Conservation (phyloP, 495 filamentous ascomycete genomes). For the Filosporella fistucella region DNA sequence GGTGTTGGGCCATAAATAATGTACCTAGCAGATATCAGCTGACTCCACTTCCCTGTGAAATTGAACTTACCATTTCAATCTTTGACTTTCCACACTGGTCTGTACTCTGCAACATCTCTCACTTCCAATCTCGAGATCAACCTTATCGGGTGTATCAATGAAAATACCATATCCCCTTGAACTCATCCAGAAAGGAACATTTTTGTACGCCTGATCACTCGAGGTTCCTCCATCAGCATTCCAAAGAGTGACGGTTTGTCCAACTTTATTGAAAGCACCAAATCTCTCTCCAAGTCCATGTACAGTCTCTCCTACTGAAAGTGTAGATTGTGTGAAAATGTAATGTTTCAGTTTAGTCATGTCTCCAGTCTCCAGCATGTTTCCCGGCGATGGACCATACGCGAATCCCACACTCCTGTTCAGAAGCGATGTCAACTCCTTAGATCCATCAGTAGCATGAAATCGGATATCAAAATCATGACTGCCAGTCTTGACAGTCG, state of each 20-base stretch:
- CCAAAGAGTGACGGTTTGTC: conserved; percentile 63
- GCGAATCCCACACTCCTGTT: conserved; percentile 55
- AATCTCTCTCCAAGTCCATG: conserved; percentile 71
- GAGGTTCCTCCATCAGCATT: conserved; percentile 71
- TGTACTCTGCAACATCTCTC: conserved; percentile 63
- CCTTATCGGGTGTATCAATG: conserved; percentile 54
- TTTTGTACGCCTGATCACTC: conserved; percentile 70
- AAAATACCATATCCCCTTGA: conserved; percentile 69
- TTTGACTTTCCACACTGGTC: conserved; percentile 56
- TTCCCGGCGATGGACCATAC: conserved; percentile 46
- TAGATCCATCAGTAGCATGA: conserved; percentile 38
- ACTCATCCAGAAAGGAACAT: conserved; percentile 66
- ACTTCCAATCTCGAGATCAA: conserved; percentile 63
- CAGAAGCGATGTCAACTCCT: conserved; percentile 53
- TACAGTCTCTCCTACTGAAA: conserved; percentile 62
- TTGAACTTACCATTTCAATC: conserved; percentile 38
- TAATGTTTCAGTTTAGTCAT: conserved; percentile 53
- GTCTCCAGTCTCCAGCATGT: conserved; percentile 44
- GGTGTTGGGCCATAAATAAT: conserved; percentile 63
- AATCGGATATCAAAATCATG: conserved; percentile 57
- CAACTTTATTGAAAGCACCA: conserved; percentile 65
- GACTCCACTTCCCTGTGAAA: conserved; percentile 25
- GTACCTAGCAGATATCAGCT: conserved; percentile 30
- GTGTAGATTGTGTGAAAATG: conserved; percentile 58
- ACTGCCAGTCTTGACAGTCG: conserved; percentile 44